phyloP scores from a whole-genome alignment of 768 basidiomycete species.

The Chalciporus chontae region DNA sequence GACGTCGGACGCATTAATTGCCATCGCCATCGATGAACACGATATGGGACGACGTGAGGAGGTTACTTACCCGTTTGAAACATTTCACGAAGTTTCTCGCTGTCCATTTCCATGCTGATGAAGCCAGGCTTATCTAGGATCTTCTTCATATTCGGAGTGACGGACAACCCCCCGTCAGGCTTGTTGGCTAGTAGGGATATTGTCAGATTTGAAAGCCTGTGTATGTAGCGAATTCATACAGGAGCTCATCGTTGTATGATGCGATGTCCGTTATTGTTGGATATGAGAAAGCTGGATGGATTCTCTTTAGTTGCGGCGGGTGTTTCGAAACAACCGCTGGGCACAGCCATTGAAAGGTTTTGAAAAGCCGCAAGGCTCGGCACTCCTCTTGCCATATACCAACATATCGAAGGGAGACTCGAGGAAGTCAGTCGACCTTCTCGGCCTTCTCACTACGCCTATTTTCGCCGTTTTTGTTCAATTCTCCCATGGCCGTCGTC shows the following conservation, averaged over 20 bases:
- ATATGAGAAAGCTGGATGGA: not conserved
- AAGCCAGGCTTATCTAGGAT: conserved; percentile 27
- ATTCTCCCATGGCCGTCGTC: no score
- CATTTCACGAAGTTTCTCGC: conserved; percentile 28
- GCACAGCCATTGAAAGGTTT: no score
- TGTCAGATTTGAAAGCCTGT: not conserved
- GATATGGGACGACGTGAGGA: not conserved
- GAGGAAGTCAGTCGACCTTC: no score
- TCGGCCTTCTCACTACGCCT: no score
- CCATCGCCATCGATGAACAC: no score
- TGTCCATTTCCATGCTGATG: conserved; percentile 21
- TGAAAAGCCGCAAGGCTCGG: no score
- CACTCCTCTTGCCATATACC: no score
- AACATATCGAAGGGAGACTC: no score
- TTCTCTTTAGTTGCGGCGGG: no score
- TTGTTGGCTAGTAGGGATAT: conserved; percentile 2
- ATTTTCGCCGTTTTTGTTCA: no score
- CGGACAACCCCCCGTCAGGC: conserved; percentile 20
- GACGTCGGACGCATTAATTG: no score
- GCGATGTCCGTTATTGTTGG: not conserved
- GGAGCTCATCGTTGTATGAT: conserved; percentile 8
- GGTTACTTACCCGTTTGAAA: conserved; percentile 26
- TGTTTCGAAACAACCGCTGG: no score
- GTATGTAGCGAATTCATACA: conserved; percentile 2
- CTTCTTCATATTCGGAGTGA: conserved; percentile 25